Base-by-base conservation (phyloP, 2,329 filamentous ascomycete genomes). In the Xylaria sp. region DNA sequence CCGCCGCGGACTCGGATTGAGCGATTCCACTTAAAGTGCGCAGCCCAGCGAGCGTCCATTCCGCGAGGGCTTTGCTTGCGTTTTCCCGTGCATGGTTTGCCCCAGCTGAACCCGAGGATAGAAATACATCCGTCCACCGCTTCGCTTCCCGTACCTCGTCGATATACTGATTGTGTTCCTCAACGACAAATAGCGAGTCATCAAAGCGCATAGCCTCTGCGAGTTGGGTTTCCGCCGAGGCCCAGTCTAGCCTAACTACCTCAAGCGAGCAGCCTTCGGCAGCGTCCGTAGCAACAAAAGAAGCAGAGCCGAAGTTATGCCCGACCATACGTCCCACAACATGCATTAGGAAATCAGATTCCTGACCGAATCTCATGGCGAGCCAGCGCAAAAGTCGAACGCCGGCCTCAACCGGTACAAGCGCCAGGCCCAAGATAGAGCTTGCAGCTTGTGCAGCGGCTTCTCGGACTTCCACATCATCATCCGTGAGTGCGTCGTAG, bases 141-240 rank as follows among this genome's bases (percentile, higher is more conserved):
- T 82, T 77, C 3, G 87, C 81, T 74, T 97, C 93, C 48, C 87
- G 82, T 5, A 92, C 85, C 68, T 93, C 88, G 73, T 98, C 94
- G 51, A 94, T 80, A 74, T 92, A 98, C n/a, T 97, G 82, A 73
- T 99, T 99, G 73, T 96, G 93, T 74, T 96, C 93, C 76, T 99
- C 95, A 58, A 92, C 84, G 0, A 85, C 89, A 73, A 99, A 99
- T 0, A 99, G 84, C 3, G 88, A 82, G 64, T 87, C 85, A 71
- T 91, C 85, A 68, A 83, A 79, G 57, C 78, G 75, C 70, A 86
- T 73, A 3, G 84, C 82, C 8, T 72, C 64, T 3, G 71, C 63
- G 19, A 88, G 76, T 58, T 82, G 79, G 1, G 67, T 52, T 23
- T 71, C 70, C 0, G 79, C 77, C 0, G 70, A 51, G 15, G 43